These are phyloP conservation scores for Triticum monococcum DNA, from an alignment of 176 grass and related monocot genomes.

Conservation along the genomic window DNA sequence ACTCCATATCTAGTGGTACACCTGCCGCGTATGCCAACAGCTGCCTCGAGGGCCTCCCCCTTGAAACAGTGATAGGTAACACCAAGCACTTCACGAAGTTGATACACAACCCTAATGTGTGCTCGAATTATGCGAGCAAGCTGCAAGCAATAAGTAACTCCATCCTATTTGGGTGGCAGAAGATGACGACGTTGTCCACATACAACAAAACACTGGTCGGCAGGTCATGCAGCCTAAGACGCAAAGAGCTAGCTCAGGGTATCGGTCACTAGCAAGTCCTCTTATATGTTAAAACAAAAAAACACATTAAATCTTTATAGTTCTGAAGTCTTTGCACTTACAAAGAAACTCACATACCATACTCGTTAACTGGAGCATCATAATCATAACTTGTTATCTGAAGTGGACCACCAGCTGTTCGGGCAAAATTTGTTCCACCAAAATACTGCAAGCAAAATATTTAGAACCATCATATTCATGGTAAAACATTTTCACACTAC, in stretches of 20 bases:
- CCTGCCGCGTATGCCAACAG: too few species aligned
- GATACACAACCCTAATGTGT: not conserved
- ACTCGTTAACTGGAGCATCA: slow-evolving; percentile 94
- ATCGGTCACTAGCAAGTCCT: not conserved
- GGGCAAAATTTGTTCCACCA: slow-evolving; percentile 96
- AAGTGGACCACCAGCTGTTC: slow-evolving; percentile 89
- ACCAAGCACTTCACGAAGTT: not conserved
- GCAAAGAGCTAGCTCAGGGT: not conserved
- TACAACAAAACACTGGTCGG: not conserved
- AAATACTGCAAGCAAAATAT: slow-evolving; percentile 64
- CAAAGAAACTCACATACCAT: slow-evolving; percentile 54
- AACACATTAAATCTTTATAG: not conserved
- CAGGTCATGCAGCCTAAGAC: not conserved
- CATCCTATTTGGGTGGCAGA: not conserved
- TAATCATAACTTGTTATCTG: slow-evolving; percentile 97
- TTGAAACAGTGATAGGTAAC: not conserved
- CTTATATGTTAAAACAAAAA: slow-evolving; percentile 21
- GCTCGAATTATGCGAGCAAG: not conserved
- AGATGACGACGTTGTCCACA: not conserved
- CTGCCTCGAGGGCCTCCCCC: too few species aligned
- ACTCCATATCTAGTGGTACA: too few species aligned
- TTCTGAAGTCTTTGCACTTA: not conserved
- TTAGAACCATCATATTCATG: slow-evolving; percentile 1
- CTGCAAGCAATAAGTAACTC: not conserved
- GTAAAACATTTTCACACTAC: not conserved